Evolutionary conservation across 2,329 filamentous ascomycete genomes (phyloP).

Genomic region (Penicillium polonicum): DNA sequence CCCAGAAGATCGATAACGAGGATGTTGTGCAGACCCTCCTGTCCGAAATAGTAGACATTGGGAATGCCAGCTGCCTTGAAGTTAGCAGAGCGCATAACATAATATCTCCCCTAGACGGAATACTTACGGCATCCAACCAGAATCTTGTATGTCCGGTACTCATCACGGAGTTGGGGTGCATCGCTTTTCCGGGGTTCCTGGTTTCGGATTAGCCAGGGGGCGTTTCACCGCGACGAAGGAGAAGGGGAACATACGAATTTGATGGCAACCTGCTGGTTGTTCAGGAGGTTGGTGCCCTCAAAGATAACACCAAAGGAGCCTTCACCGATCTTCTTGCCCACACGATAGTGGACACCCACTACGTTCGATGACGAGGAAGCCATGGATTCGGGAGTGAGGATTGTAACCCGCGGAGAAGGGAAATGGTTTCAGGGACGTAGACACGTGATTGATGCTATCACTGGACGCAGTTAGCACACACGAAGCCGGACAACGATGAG

Average conservation of each 20-base stretch:
- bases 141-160: constrained; percentile 99
- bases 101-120: constrained; percentile 29
- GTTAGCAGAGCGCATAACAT: constrained; percentile 34
- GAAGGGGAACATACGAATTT: constrained; percentile 75
- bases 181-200: constrained; percentile 98
- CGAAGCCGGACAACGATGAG: not conserved
- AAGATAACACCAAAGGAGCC: constrained; percentile 98
- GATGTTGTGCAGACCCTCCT: constrained; percentile 98
- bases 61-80: constrained; percentile 77
- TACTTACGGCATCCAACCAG: constrained; percentile 94
- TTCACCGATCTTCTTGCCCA: constrained; percentile 99
- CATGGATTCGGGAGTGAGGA: constrained; percentile 51
- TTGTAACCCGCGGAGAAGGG: constrained; percentile 15
- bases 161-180: constrained; percentile 93
- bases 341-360: constrained; percentile 96
- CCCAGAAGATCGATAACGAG: constrained; percentile 95
- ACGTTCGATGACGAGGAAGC: constrained; percentile 92
- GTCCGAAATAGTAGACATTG: constrained; percentile 99
- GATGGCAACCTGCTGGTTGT: constrained; percentile 99
- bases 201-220: constrained; percentile 23
- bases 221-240: not conserved
- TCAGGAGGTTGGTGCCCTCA: constrained; percentile 95
- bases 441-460: constrained; percentile 22
- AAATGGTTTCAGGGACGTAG: constrained; percentile 19
- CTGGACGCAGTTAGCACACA: constrained; percentile 20